Base-by-base conservation (phyloP, 2,329 filamentous ascomycete genomes). In the Claviceps sp. region DNA sequence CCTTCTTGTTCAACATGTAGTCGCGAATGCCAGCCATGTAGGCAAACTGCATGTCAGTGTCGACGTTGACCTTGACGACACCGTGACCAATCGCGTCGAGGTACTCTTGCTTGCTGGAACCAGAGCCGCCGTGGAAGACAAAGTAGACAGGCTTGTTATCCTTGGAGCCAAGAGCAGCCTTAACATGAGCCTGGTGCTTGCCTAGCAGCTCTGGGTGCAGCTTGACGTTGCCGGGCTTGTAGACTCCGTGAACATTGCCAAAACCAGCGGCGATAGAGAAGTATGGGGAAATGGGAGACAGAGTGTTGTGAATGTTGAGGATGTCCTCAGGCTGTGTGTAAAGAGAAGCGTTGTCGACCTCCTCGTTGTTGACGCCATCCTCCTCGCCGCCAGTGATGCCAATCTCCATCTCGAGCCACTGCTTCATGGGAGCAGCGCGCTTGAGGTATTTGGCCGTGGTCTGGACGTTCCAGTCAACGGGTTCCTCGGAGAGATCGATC, bases 281-380 rank as follows among this genome's bases (percentile, higher is more conserved):
- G 81, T 95, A 95, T 60, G 88, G 86, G 60, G 85, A 91, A 76
- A 97, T 89, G 61, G 86, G 76, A 58, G 80, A 77, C 60, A 98
- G 83, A 52, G 86, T 82, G 71, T 90, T 83, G 79, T 91, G 86
- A 75, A 96, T 95, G 66, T 84, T 78, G 73, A 87, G 85, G 70
- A 96, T 94, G 65, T 96, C 91, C 77, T 95, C 88, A 60, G 91
- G 91, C 75, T 98, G 93, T 47, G 91, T 97, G 83, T 97, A 96
- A 59, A 97, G 83, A 55, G 86, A 86, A 78, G 86, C 86, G 82
- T 96, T 96, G 80, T 96, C 90, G 61, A 96, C 90, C 62, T 85
- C 81, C 75, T 95, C 89, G 78, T 97, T 97, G 85, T 96, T 95
- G 70, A 97, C 90, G 73, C 91, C 91, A 63, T 96, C 90, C 72